These are phyloP conservation scores for Colletotrichum higginsianum DNA, from an alignment of 2,329 filamentous ascomycete species.

Conservation along the genomic window DNA sequence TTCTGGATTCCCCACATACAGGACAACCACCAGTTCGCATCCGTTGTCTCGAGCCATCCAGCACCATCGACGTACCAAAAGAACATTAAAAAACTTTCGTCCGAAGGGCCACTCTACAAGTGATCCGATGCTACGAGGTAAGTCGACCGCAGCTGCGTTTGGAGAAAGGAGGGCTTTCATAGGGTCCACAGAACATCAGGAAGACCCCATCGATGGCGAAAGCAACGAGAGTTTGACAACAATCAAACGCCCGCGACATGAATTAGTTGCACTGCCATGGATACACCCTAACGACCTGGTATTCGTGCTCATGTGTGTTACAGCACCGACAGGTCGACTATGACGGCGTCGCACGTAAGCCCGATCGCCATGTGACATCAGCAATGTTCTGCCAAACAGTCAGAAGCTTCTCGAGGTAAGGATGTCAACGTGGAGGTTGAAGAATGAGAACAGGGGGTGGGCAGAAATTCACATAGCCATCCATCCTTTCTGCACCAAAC, in stretches of 20 bases:
- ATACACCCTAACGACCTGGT: slow-evolving; percentile 19
- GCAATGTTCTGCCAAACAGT: slow-evolving; percentile 13
- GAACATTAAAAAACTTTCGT: slow-evolving; percentile 13
- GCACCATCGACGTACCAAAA: slow-evolving; percentile 5
- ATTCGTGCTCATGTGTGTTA: slow-evolving; percentile 5
- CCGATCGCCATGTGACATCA: slow-evolving; percentile 18
- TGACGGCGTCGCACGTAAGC: too few species aligned
- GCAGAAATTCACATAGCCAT: not conserved
- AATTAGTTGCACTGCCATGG: slow-evolving; percentile 32
- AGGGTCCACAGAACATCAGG: slow-evolving; percentile 12
- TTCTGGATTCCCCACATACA: not conserved
- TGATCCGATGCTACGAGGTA: not conserved
- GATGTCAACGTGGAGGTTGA: not conserved
- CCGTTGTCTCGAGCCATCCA: slow-evolving; percentile 10
- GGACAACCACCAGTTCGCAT: not conserved
- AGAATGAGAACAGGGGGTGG: slow-evolving; percentile 4
- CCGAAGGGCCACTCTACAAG: not conserved
- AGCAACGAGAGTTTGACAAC: slow-evolving; percentile 15
- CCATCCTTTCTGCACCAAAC: slow-evolving; percentile 3
- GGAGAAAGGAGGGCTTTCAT: not conserved
- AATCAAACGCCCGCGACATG: slow-evolving; percentile 26
- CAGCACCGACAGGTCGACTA: too few species aligned
- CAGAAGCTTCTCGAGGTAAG: slow-evolving; percentile 1
- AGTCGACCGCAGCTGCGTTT: not conserved
- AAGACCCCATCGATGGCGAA: slow-evolving; percentile 2